Evolutionary conservation across 179 eudicot species (phyloP).

Genomic region (Beta corolliflora): DNA sequence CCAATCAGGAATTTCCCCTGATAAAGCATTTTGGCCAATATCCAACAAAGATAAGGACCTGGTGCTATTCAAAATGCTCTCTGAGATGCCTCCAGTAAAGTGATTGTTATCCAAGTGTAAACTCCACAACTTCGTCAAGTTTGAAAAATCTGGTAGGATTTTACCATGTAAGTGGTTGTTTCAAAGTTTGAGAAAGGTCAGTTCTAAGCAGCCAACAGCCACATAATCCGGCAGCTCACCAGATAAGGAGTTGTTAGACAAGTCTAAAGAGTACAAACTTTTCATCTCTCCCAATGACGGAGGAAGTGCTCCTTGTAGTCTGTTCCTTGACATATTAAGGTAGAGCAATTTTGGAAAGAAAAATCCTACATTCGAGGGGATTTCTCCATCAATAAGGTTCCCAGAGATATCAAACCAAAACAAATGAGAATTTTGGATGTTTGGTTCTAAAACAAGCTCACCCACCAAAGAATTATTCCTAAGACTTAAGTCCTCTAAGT

Average conservation of each 20-base stretch:
- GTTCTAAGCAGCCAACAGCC: conserved; percentile 10
- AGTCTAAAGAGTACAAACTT: conserved; percentile 11
- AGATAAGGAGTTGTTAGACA: conserved; percentile 24
- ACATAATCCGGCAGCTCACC: conserved; percentile 24
- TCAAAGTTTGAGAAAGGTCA: conserved; percentile 4
- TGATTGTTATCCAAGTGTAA: conserved; percentile 9
- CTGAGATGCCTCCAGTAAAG: conserved; percentile 6
- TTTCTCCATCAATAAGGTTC: conserved; percentile 4
- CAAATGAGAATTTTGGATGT: not conserved
- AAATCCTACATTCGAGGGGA: conserved; percentile 10
- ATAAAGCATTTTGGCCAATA: not conserved
- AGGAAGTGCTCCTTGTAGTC: conserved; percentile 4
- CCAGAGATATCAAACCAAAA: conserved; percentile 13
- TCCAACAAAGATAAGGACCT: not conserved
- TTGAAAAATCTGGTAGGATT: not conserved
- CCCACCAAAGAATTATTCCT: conserved; percentile 4
- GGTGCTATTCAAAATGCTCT: not conserved
- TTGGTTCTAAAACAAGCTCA: conserved; percentile 8
- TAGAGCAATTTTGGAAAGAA: not conserved
- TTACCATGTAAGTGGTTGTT: conserved; percentile 12
- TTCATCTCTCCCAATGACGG: conserved; percentile 8
- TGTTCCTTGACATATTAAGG: conserved; percentile 17
- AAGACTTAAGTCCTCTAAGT: not conserved
- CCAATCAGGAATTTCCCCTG: conserved; percentile 6
- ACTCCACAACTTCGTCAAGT: not conserved